Evolutionary conservation across 1,284 basidiomycete genomes (phyloP).

Genomic region (Ceratobasidium sp.): DNA sequence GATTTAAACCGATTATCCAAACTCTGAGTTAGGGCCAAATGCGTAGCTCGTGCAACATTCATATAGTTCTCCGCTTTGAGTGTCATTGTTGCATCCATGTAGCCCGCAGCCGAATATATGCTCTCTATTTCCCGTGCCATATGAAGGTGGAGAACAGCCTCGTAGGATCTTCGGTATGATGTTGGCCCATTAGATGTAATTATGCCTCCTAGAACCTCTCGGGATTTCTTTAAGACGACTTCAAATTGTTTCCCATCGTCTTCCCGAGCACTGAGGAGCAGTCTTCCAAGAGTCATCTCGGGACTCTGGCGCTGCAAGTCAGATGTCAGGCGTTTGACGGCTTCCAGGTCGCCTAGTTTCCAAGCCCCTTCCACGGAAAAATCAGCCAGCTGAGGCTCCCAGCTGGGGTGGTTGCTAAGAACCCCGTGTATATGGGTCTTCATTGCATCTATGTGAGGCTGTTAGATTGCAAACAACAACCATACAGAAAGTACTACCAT

Average conservation of each 20-base stretch:
- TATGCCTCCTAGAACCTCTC: conserved; percentile 78
- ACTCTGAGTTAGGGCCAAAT: conserved; percentile 21
- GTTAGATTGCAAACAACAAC: conserved; percentile 3
- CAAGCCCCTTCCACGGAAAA: conserved; percentile 95
- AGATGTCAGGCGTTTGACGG: conserved; percentile 69
- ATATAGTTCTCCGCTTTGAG: background rate
- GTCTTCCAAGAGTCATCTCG: conserved; percentile 78
- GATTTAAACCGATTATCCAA: conserved; percentile 51
- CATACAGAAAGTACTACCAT: conserved; percentile 65
- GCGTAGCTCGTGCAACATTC: background rate
- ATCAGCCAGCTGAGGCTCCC: conserved; percentile 78
- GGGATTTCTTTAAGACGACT: conserved; percentile 67
- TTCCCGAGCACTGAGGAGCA: conserved; percentile 80
- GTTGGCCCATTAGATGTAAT: conserved; percentile 81
- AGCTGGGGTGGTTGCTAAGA: conserved; percentile 83
- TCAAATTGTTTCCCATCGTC: conserved; percentile 57
- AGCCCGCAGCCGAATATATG: conserved; percentile 61
- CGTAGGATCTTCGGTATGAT: conserved; percentile 87
- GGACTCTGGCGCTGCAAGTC: conserved; percentile 59
- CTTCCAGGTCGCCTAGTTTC: conserved; percentile 94
- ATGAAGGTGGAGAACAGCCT: conserved; percentile 86
- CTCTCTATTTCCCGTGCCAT: conserved; percentile 87
- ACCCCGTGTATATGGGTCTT: conserved; percentile 95
- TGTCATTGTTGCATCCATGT: background rate
- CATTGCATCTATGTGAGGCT: conserved; percentile 74